Conservation (phyloP, 805 yeast genomes). For the Metschnikowia gelsemii region DNA sequence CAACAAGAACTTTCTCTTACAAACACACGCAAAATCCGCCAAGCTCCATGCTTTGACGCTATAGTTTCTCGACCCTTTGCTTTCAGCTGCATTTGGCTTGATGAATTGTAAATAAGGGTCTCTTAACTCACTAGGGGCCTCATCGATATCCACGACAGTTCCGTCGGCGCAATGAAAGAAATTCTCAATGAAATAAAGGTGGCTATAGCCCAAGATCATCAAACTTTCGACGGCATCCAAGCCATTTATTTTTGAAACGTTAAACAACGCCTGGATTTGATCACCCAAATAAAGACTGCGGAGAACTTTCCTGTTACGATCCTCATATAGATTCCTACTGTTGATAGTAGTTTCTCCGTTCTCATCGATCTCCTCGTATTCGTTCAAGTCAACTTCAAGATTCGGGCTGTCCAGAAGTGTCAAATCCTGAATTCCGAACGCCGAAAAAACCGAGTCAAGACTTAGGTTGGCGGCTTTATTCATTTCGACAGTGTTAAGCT, state of each 20-base stretch:
- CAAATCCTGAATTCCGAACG: constrained; percentile 29
- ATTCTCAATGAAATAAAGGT: constrained; percentile 66
- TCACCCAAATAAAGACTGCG: constrained; percentile 71
- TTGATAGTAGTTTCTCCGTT: constrained; percentile 16
- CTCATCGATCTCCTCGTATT: constrained; percentile 25
- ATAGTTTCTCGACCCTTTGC: constrained; percentile 36
- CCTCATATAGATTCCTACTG: constrained; percentile 42
- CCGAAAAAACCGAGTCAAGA: constrained; percentile 16
- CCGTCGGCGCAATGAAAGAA: constrained; percentile 58
- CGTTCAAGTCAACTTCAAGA: constrained; percentile 20
- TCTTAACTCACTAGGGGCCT: constrained; percentile 59
- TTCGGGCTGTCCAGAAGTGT: constrained; percentile 21
- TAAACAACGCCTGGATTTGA: constrained; percentile 67
- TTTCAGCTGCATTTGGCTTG: constrained; percentile 42
- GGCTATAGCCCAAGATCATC: constrained; percentile 63
- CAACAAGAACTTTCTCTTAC: constrained; percentile 72
- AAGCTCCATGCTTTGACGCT: constrained; percentile 60
- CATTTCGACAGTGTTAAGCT: constrained; percentile 21
- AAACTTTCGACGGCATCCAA: constrained; percentile 75
- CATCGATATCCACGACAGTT: constrained; percentile 59
- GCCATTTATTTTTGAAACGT: constrained; percentile 73
- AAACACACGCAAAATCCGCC: constrained; percentile 56
- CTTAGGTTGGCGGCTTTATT: constrained; percentile 21
- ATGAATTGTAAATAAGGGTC: constrained; percentile 71
- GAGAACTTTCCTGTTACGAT: constrained; percentile 71